Evolutionary conservation across 768 basidiomycete species (phyloP).

Genomic region (Xerocomellus chrysenteron): DNA sequence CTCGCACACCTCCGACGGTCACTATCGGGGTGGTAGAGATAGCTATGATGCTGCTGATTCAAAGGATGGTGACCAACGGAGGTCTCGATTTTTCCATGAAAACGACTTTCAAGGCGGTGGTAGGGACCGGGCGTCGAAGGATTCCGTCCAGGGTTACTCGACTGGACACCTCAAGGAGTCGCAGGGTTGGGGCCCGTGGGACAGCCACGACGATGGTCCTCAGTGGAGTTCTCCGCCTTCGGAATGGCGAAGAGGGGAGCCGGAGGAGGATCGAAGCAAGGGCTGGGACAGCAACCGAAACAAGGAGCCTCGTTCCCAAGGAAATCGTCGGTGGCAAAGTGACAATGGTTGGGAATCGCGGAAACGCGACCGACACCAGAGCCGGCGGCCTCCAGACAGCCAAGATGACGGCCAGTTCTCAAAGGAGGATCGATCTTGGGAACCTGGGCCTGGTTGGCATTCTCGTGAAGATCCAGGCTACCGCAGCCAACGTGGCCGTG

Average conservation of each 20-base stretch:
- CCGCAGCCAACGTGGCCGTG: slow-evolving; percentile 37
- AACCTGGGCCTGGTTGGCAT: slow-evolving; percentile 70
- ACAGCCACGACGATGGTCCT: slow-evolving; percentile 42
- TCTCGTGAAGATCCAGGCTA: slow-evolving; percentile 40
- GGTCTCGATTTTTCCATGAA: slow-evolving; percentile 39
- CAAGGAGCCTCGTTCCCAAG: slow-evolving; percentile 35
- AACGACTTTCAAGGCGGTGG: slow-evolving; percentile 41
- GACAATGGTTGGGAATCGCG: slow-evolving; percentile 54
- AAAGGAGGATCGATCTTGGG: slow-evolving; percentile 64
- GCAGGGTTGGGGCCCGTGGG: slow-evolving; percentile 41
- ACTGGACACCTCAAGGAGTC: slow-evolving; percentile 48
- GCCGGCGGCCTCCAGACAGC: slow-evolving; percentile 30
- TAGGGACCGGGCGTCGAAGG: slow-evolving; percentile 47
- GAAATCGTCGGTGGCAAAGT: slow-evolving; percentile 34
- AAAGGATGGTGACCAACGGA: slow-evolving; percentile 48
- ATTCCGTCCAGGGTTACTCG: slow-evolving; percentile 45
- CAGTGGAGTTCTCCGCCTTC: slow-evolving; percentile 44
- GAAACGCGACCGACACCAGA: slow-evolving; percentile 46
- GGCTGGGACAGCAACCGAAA: slow-evolving; percentile 36
- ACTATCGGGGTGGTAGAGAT: slow-evolving; percentile 51
- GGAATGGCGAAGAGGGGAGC: slow-evolving; percentile 41
- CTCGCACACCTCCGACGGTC: slow-evolving; percentile 45
- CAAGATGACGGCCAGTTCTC: slow-evolving; percentile 22
- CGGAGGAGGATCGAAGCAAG: slow-evolving; percentile 39
- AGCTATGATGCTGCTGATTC: slow-evolving; percentile 45